These are phyloP conservation scores for Croton laevigatus DNA, from an alignment of 441 rosid species.

Conservation along the genomic window DNA sequence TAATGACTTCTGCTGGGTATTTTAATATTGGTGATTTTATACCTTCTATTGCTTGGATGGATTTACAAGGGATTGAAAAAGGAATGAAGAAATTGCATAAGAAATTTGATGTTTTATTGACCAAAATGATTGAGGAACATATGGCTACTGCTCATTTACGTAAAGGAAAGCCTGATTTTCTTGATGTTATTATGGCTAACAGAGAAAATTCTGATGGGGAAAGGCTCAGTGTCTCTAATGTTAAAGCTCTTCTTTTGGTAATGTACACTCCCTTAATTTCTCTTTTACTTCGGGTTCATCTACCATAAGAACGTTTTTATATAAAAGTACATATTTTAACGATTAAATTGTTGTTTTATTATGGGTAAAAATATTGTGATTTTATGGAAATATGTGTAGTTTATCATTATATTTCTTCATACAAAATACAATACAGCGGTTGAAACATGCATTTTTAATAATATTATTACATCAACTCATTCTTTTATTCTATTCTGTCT, in stretches of 20 bases:
- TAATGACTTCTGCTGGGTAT: slow-evolving; percentile 54
- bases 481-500: no score
- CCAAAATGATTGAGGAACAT: slow-evolving; percentile 51
- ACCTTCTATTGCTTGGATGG: slow-evolving; percentile 68
- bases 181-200: slow-evolving; percentile 44
- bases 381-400: no score
- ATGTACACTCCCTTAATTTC: background rate
- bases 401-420: no score
- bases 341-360: no score
- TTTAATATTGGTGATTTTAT: slow-evolving; percentile 63
- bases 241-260: slow-evolving; percentile 61
- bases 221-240: slow-evolving; percentile 37
- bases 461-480: no score
- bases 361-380: no score
- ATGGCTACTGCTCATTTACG: slow-evolving; percentile 31
- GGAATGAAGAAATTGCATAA: slow-evolving; percentile 57
- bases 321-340: no score
- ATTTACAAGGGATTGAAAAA: slow-evolving; percentile 54
- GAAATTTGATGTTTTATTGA: slow-evolving; percentile 42
- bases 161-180: slow-evolving; percentile 46
- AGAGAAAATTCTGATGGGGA: slow-evolving; percentile 33
- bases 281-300: background rate
- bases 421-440: no score
- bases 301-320: background rate
- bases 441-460: no score